Base-by-base conservation (phyloP, 345 rosid genomes). In the Corchorus olitorius region DNA sequence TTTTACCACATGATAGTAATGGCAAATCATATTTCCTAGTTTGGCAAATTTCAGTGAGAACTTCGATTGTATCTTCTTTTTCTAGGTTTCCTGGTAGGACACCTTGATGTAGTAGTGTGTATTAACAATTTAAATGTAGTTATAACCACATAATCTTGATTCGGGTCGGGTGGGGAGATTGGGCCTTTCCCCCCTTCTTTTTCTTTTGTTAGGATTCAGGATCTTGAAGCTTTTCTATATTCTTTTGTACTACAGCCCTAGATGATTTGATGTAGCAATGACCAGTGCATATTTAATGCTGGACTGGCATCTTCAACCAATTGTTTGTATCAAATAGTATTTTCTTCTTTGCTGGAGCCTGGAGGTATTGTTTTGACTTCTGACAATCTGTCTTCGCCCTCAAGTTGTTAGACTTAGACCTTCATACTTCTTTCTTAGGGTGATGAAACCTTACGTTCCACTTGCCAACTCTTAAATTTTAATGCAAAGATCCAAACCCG, bases 1-100 rank as follows among this genome's bases (percentile, higher is more conserved):
- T 83, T 84, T 93, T 83, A 93, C 98, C 19, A 92, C 97, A 9
- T 96, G 80, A 81, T 48, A 70, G 20, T 43, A 22, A 13, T 39
- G 55, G 55, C 8, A 70, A 55, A 76, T 66, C 59, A 20, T 61
- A 34, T 48, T 27, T 60, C 59, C 66, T 41, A 3, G 52, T 64
- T 50, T 56, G 75, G 71, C 56, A 39, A 39, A 0, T 50, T 22
- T 69, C 73, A 16, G 41, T 49, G 39, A 67, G 83, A 39, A 54
- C 55, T 62, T 83, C 72, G 81, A 55, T 73, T 65, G 82, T 62
- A 65, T 73, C 52, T 58, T 53, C 70, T 62, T 72, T 72, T 69
- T 63, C 61, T 79, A 78, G 81, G 82, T 45, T 77, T 80, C 82
- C 22, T 80, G 75, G 75, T 80, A 79, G 89, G 87, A 78, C 15